Evolutionary conservation across 83 land plant species (phyloP).

Genomic region (Picea abies): DNA sequence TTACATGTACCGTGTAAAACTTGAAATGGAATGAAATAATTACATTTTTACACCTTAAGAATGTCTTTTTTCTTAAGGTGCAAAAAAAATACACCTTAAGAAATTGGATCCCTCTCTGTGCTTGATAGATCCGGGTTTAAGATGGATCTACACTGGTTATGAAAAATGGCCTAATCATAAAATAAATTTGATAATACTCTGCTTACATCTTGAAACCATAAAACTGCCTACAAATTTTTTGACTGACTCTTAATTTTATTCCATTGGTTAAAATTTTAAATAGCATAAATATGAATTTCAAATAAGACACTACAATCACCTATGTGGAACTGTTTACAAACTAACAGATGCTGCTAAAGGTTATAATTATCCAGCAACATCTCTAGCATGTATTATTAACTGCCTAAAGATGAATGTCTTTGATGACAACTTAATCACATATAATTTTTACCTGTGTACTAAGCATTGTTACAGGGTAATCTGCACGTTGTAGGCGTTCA

Average conservation of each 20-base stretch:
- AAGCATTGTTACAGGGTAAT: slow-evolving; percentile 86
- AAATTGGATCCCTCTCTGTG: no score
- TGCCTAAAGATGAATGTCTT: not conserved
- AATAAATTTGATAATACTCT: not conserved
- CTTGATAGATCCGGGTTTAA: no score
- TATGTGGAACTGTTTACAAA: not conserved
- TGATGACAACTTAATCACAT: not conserved
- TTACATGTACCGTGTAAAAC: no score
- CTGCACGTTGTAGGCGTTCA: slow-evolving; percentile 88
- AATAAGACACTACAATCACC: not conserved
- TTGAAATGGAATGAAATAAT: no score
- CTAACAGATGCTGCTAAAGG: not conserved
- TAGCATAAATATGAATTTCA: slow-evolving; percentile 5
- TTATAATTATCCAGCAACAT: not conserved
- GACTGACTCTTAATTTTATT: no score
- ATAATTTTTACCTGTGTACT: slow-evolving; percentile 64
- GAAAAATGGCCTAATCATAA: not conserved
- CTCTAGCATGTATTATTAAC: not conserved
- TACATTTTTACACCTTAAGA: no score
- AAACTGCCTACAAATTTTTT: not conserved
- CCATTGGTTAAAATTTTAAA: not conserved
- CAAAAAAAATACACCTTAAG: no score
- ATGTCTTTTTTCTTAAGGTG: no score
- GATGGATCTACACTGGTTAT: no score
- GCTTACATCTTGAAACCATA: not conserved